Evolutionary conservation across 305 asterid species (phyloP).

Genomic region (Fraxinus platypoda): DNA sequence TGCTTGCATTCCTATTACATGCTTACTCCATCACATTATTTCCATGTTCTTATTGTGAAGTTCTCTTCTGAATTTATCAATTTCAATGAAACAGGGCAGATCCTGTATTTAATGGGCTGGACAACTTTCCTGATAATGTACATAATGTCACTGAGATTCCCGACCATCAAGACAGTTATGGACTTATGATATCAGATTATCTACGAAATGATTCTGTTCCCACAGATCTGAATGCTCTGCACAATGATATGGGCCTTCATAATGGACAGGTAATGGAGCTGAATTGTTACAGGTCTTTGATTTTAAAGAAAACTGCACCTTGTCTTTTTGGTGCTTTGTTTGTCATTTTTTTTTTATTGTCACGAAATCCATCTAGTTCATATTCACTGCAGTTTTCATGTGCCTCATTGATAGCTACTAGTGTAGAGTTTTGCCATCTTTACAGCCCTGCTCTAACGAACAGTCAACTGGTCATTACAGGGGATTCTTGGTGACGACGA

Average conservation of each 20-base stretch:
- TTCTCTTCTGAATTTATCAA: slow-evolving; percentile 22
- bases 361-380: neutral
- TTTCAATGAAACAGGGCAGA: slow-evolving; percentile 56
- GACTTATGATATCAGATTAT: slow-evolving; percentile 87
- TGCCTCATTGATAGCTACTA: neutral
- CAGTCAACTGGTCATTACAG: slow-evolving; percentile 49
- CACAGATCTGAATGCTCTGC: slow-evolving; percentile 64
- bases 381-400: neutral
- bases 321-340: neutral
- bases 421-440: neutral
- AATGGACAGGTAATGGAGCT: slow-evolving; percentile 61
- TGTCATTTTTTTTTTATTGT: slow-evolving; percentile 13
- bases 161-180: slow-evolving; percentile 82
- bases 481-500: slow-evolving; percentile 94
- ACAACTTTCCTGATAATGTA: slow-evolving; percentile 59
- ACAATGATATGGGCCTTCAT: slow-evolving; percentile 71
- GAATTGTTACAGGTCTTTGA: slow-evolving; percentile 19
- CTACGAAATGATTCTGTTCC: slow-evolving; percentile 79
- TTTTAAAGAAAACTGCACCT: neutral
- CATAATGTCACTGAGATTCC: slow-evolving; percentile 54
- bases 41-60: slow-evolving; percentile 6
- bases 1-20: neutral
- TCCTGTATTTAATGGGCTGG: slow-evolving; percentile 58
- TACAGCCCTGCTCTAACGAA: neutral
- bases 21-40: slow-evolving; percentile 3